Evolutionary conservation across 495 filamentous ascomycete genomes (phyloP).

Genomic region (Gamarada debralockiae): DNA sequence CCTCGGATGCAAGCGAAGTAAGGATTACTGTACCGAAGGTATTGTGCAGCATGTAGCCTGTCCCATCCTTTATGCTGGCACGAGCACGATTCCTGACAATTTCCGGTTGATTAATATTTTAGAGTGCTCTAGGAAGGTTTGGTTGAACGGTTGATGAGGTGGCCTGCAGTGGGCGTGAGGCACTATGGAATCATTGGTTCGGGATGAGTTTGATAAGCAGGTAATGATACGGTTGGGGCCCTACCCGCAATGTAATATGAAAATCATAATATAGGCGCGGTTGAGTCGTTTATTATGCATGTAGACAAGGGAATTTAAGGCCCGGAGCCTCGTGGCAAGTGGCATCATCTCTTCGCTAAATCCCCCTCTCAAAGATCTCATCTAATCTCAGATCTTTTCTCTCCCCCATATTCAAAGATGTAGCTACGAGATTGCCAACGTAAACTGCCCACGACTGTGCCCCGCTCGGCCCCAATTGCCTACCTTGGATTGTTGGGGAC

Average conservation of each 20-base stretch:
- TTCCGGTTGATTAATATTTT: constrained; percentile 3
- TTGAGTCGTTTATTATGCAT: constrained; percentile 22
- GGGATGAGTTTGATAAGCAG: background rate
- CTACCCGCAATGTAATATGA: constrained; percentile 12
- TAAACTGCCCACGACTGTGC: background rate
- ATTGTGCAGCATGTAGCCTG: no score
- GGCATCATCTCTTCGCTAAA: constrained; percentile 10
- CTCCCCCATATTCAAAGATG: background rate
- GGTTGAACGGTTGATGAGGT: no score
- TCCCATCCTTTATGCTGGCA: constrained; percentile 1
- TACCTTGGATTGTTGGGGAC: no score
- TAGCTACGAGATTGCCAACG: no score
- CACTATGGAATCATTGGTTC: constrained; percentile 14
- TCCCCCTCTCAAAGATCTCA: constrained; percentile 11
- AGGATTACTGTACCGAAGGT: background rate
- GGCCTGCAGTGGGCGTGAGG: background rate
- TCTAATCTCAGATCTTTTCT: constrained; percentile 11
- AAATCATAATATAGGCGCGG: constrained; percentile 20
- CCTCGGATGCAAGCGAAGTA: background rate
- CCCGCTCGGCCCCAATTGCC: background rate
- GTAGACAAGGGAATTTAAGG: no score
- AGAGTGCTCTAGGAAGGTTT: no score
- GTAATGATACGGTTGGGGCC: background rate
- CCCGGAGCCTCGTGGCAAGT: constrained; percentile 17
- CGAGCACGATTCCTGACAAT: constrained; percentile 14